These are phyloP conservation scores for Cryptococcus sp. DNA, from an alignment of 1,284 basidiomycete genomes.

Conservation along the genomic window DNA sequence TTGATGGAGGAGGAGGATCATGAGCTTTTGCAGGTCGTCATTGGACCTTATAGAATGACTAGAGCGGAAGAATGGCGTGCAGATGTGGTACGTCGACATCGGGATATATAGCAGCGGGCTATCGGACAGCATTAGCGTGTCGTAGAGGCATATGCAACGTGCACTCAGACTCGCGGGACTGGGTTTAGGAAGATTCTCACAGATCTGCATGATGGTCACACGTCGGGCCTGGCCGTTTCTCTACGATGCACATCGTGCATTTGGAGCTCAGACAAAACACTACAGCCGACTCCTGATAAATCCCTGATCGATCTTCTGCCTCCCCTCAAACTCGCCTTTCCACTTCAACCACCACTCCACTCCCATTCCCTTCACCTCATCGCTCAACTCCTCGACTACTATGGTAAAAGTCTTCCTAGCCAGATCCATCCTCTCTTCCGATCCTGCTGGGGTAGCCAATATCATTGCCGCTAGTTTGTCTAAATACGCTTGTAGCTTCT, in stretches of 20 bases:
- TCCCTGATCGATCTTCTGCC: conserved; percentile 1
- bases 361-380: conserved; percentile 31
- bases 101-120: too few species aligned
- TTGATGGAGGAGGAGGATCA: conserved; percentile 3
- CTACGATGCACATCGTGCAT: too few species aligned
- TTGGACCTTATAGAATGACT: background rate
- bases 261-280: too few species aligned
- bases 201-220: too few species aligned
- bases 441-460: conserved; percentile 10
- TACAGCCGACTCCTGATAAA: conserved; percentile 10
- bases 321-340: conserved; percentile 17
- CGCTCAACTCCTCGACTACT: conserved; percentile 35
- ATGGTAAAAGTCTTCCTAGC: conserved; percentile 29
- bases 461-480: conserved; percentile 28
- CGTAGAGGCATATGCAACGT: too few species aligned
- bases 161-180: too few species aligned
- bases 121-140: too few species aligned
- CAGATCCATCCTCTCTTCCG: conserved; percentile 29
- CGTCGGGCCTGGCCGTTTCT: too few species aligned
- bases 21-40: background rate
- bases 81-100: too few species aligned
- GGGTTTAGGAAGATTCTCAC: too few species aligned
- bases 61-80: too few species aligned
- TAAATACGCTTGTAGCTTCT: conserved; percentile 25
- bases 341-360: conserved; percentile 43